Evolutionary conservation across 2,329 filamentous ascomycete genomes (phyloP), one percentile per base, ranked within the genome.

Genomic region (Ceratocystis cacaofunesta): DNA sequence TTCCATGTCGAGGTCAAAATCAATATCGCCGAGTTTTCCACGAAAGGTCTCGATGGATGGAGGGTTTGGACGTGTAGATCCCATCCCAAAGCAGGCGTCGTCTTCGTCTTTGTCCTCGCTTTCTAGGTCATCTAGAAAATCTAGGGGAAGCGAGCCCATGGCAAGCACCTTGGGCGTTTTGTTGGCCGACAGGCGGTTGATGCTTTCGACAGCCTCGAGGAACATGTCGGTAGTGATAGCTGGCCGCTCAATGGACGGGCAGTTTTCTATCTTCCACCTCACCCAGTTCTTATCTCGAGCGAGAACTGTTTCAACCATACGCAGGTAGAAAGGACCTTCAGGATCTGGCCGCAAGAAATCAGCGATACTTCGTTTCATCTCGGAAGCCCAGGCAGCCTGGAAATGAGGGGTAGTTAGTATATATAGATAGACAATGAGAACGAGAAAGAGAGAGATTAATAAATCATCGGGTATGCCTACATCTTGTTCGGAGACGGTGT

Each of bases 201-300:
- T 86, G 58, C 82, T 79, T 36, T 80, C 78, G 72, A 87, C 88
- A 28, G 91, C 87, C 64, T 85, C 81, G 48, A 85, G 75, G 73
- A 91, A 92, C 60, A 87, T 82, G 32, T 83, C 76, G 0, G 86
- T 80, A 2, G 86, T 81, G 36, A 97, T 81, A 10, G 89, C 78
- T 25, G 88, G 83, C 67, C 84, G 83, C 72, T 92, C 86, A 71
- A 99, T 97, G 5, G 87, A 83, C 28, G 90, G 90, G 73, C 94
- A 99, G 70, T 87, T 90, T 73, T 96, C 91, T 68, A 92, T 87
- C 77, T 99, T 99, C 94, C 94, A 99, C 68, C 91, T 87, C 57
- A 95, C 91, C 95, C 95, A 99, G 73, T 97, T 96, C 78, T 96
- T 97, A 75, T 99, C 94, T 69, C 94, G 83, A 28, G 90, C 90